Base-by-base conservation (phyloP, 352 stramenopile genomes). In the Blastocystis sp. region DNA sequence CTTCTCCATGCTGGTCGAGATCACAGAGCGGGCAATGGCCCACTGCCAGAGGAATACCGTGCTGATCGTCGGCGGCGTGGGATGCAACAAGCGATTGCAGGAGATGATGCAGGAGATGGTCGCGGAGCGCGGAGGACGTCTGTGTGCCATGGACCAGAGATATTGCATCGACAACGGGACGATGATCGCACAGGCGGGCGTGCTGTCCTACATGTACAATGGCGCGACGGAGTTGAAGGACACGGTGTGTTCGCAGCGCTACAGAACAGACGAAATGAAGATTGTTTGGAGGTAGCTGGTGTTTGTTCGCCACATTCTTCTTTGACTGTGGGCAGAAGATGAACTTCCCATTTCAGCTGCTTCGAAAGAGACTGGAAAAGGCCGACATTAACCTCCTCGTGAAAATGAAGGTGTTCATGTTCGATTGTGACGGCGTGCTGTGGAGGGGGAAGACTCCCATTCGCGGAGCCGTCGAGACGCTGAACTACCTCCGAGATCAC, bases 111-210 rank as follows among this genome's bases (percentile, higher is more conserved):
- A 92, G 74, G 92, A 94, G 45, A 99, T 99, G 97, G 95, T 95
- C 9, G 91, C 93, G 79, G 95, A 98, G 59, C 92, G 97, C 63
- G 95, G 95, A 68, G 97, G 95, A 19, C 93, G 91, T 4, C 91
- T 99, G 2, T 99, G 95, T 81, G 95, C 94, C 9, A 99, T 99
- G 96, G 97, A 99, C 91, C 94, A 98, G 90, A 88, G 94, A 81
- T 99, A 99, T 92, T 99, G 97, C 89, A 98, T 99, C 89, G 97
- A 99, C 92, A 99, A 99, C 90, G 97, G 97, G 7, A 96, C 96
- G 6, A 99, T 99, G 97, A 99, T 99, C 90, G 97, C 97, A 38
- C 96, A 99, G 91, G 97, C 97, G 21, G 97, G 97, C 28, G 96
- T 98, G 19, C 94, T 99, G 64, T 93, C 97, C 76, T 97, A 98